phyloP scores from a whole-genome alignment of 768 basidiomycete genomes.

The Paxillus involutus region DNA sequence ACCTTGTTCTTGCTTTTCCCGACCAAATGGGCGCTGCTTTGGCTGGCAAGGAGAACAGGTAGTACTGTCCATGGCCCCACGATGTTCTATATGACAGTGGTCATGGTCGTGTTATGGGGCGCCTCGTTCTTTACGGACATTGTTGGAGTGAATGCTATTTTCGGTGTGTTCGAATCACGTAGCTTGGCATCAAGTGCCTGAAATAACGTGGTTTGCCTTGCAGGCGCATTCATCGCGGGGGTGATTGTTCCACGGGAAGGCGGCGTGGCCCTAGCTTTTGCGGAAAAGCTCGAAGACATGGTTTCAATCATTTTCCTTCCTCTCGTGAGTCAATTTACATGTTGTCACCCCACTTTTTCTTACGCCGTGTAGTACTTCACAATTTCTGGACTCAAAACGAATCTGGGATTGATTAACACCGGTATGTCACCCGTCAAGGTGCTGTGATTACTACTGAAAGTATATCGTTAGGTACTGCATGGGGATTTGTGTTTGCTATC shows the following conservation, averaged over 20 bases:
- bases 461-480: conserved; percentile 57
- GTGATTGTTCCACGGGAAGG: conserved; percentile 86
- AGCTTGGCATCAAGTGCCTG: not conserved
- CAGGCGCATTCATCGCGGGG: conserved; percentile 82
- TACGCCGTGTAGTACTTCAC: conserved; percentile 76
- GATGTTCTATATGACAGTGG: conserved; percentile 84
- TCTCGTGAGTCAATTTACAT: conserved; percentile 49
- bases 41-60: conserved; percentile 77
- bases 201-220: not conserved
- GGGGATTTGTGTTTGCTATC: conserved; percentile 86
- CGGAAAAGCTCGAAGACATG: conserved; percentile 95
- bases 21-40: conserved; percentile 56
- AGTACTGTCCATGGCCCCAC: conserved; percentile 82
- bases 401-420: conserved; percentile 80
- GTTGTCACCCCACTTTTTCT: not conserved
- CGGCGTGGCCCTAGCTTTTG: conserved; percentile 78
- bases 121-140: conserved; percentile 93
- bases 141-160: conserved; percentile 93
- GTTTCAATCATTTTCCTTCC: conserved; percentile 89
- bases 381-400: conserved; percentile 87
- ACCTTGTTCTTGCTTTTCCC: conserved; percentile 74
- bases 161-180: conserved; percentile 47
- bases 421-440: conserved; percentile 38
- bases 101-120: conserved; percentile 77
- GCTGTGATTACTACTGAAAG: not conserved